Evolutionary conservation across 805 yeast genomes (phyloP).

Genomic region (Kodamaea sagamina): DNA sequence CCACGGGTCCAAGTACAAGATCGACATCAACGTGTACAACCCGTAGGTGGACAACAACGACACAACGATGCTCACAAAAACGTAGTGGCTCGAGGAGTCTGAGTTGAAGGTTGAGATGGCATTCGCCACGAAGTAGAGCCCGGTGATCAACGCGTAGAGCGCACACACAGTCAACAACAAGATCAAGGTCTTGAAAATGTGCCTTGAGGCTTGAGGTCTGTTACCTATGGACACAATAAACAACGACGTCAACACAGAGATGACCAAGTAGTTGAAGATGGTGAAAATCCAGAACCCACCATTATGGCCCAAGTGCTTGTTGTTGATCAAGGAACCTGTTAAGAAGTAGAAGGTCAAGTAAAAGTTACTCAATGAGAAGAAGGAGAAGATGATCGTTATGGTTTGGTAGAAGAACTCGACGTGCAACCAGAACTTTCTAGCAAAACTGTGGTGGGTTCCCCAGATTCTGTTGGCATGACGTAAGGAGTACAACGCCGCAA

Average conservation of each 20-base stretch:
- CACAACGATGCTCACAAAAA: slow-evolving; percentile 75
- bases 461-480: slow-evolving; percentile 26
- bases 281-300: slow-evolving; percentile 88
- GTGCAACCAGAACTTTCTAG: slow-evolving; percentile 26
- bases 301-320: slow-evolving; percentile 50
- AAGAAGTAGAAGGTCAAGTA: slow-evolving; percentile 31
- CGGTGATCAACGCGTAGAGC: slow-evolving; percentile 76
- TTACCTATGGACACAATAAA: slow-evolving; percentile 95
- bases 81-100: slow-evolving; percentile 45
- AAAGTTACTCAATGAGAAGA: slow-evolving; percentile 30
- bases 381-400: slow-evolving; percentile 24
- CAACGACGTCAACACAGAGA: slow-evolving; percentile 82
- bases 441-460: slow-evolving; percentile 26
- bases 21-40: slow-evolving; percentile 75
- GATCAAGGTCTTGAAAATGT: slow-evolving; percentile 72
- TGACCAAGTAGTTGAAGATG: slow-evolving; percentile 79
- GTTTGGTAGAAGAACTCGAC: slow-evolving; percentile 29
- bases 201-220: slow-evolving; percentile 94
- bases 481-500: slow-evolving; percentile 31
- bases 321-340: slow-evolving; percentile 72
- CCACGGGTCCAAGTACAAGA: slow-evolving; percentile 94
- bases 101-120: slow-evolving; percentile 47
- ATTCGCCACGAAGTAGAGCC: slow-evolving; percentile 72
- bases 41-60: slow-evolving; percentile 92
- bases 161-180: slow-evolving; percentile 76